Conservation (phyloP, 2,329 filamentous ascomycete genomes). For the Elsinoe fawcettii region DNA sequence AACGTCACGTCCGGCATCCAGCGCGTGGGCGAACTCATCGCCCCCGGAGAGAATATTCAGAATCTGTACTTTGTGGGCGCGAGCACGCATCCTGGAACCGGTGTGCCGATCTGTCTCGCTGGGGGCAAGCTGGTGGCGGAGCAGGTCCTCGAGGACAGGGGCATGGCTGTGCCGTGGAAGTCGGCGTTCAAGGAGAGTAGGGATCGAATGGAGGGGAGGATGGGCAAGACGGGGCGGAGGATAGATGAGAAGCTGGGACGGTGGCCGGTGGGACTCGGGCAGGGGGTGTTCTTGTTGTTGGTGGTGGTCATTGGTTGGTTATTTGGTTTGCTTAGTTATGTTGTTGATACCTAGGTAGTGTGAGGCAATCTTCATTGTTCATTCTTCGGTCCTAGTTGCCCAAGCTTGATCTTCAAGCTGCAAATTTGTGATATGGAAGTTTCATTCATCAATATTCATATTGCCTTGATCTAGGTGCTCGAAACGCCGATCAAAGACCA, state of each 20-base stretch:
- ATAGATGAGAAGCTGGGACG: constrained; percentile 8
- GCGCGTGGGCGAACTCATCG: constrained; percentile 16
- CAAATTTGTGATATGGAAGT: too few relatives aligned
- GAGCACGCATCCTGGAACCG: constrained; percentile 67
- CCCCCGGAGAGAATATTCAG: constrained; percentile 34
- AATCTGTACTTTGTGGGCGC: constrained; percentile 65
- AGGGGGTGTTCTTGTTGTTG: neutral
- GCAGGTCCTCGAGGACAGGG: constrained; percentile 41
- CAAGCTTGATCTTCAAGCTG: too few relatives aligned
- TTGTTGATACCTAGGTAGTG: constrained; percentile 11
- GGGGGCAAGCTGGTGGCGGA: constrained; percentile 56
- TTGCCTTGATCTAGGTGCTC: neutral
- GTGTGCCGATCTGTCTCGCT: constrained; percentile 65
- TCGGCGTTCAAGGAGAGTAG: constrained; percentile 17
- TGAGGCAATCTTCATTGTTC: too few relatives aligned
- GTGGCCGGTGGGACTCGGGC: neutral
- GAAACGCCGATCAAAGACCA: neutral
- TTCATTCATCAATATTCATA: neutral
- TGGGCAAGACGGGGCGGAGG: constrained; percentile 11
- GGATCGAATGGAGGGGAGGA: constrained; percentile 6
- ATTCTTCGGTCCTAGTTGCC: too few relatives aligned
- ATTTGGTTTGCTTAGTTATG: neutral
- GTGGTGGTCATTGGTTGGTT: constrained; percentile 11
- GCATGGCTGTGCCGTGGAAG: constrained; percentile 36
- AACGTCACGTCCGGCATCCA: constrained; percentile 1